phyloP scores from a whole-genome alignment of 805 yeast species.

The Diddensiella transvaalensis region DNA sequence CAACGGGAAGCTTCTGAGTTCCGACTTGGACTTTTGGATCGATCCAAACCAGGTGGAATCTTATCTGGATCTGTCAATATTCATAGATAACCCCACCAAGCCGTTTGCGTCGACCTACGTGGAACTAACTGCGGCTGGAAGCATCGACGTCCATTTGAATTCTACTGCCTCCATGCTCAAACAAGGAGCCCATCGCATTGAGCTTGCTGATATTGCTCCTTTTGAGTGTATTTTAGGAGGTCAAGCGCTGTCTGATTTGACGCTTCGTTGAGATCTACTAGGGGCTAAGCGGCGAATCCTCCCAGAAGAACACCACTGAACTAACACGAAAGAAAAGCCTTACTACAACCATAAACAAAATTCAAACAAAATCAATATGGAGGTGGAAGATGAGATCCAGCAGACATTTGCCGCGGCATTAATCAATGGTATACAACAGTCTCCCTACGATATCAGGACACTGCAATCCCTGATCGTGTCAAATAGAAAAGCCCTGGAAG shows the following conservation, averaged over 20 bases:
- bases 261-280: too few species aligned
- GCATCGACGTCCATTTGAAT: slow-evolving; percentile 3
- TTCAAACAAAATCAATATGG: background rate
- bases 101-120: background rate
- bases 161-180: background rate
- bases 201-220: slow-evolving; percentile 13
- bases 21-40: slow-evolving; percentile 11
- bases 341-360: too few species aligned
- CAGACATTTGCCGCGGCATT: slow-evolving; percentile 18
- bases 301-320: too few species aligned
- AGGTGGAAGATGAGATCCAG: background rate
- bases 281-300: too few species aligned
- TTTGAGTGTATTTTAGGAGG: slow-evolving; percentile 17
- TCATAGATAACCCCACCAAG: background rate
- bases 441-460: slow-evolving; percentile 10
- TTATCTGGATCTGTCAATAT: slow-evolving; percentile 7
- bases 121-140: background rate
- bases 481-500: slow-evolving; percentile 15
- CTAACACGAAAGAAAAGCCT: too few species aligned
- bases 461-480: background rate
- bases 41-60: slow-evolving; percentile 7
- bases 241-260: background rate
- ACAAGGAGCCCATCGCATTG: background rate
- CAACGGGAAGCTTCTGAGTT: slow-evolving; percentile 2
- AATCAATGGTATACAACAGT: slow-evolving; percentile 7